Base-by-base conservation (phyloP, 1,139 yeast species). In the Zygosaccharomyces pseudobailii region DNA sequence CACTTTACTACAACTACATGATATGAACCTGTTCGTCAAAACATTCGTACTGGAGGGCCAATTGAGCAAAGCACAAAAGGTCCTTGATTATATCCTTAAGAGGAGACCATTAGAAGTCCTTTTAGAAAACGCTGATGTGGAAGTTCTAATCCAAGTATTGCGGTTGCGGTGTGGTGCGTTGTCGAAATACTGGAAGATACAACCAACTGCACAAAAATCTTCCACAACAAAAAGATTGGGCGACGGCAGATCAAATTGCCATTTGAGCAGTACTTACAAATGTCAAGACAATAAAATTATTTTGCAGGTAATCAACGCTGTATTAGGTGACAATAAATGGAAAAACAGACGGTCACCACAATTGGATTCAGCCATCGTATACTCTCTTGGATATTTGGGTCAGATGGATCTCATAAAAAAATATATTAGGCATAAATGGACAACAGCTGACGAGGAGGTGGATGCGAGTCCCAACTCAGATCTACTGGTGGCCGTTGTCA, bases 121-220 rank as follows among this genome's bases (percentile, higher is more conserved):
- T 6, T 27, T 47, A 32, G 46, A 45, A n/a, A 40, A 53, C 21
- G 47, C 50, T 4, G 62, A 61, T 47, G 32, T 51, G 22, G 31
- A 47, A 2, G 57, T 60, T 3, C 48, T 59, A 8, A 36, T 48
- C 2, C 55, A 56, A 39, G 58, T 54, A 42, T 46, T 59, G 38
- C 53, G 56, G 34, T 40, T 61, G 36, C 47, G 57, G 20, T 58
- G 63, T 45, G 66, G 66, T 31, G 56, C 62, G 5, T 38, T 53
- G 33, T 46, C 50, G n/a, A 47, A 43, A 10, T 46, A 47, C 34
- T 61, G 65, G 64, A 30, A 35, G 19, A 42, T 42, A 20, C 36
- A 21, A 27, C 40, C 32, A 6, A 30, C 23, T 5, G 22, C 42
- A 31, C 23, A 28, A 22, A 38, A 31, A 20, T 10, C 21, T 20